Conservation (phyloP, 441 rosid genomes). For the Pelargonium australe region DNA sequence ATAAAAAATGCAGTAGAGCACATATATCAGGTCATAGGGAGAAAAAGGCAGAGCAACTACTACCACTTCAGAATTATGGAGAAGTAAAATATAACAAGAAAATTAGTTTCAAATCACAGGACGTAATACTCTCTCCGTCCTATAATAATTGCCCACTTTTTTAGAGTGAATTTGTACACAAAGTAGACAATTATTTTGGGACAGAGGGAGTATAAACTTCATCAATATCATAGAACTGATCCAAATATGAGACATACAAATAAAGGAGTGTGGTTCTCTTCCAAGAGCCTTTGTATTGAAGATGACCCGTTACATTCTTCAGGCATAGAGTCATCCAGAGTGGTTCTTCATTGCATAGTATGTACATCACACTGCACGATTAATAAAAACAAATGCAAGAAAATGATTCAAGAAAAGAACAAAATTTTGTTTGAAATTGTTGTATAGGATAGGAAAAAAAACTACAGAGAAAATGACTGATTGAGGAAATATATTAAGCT, state of each 20-base stretch:
- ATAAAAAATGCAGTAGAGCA: background rate
- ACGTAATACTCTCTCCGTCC: no score
- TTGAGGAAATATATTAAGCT: background rate
- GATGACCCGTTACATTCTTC: conserved; percentile 39
- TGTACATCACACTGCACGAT: conserved; percentile 66
- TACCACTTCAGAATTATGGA: background rate
- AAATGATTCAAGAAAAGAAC: background rate
- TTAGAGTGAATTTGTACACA: no score
- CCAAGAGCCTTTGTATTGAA: conserved; percentile 83
- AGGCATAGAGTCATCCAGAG: conserved; percentile 83
- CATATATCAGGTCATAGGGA: background rate
- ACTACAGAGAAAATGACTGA: background rate
- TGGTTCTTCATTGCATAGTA: conserved; percentile 85
- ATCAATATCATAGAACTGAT: conserved; percentile 2
- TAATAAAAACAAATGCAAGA: conserved; percentile 1
- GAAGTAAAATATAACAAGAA: background rate
- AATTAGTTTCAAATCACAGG: background rate
- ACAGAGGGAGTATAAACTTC: background rate
- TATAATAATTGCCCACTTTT: no score
- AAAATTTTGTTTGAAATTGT: background rate
- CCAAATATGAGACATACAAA: conserved; percentile 37
- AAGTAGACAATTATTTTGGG: no score
- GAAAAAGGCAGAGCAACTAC: background rate
- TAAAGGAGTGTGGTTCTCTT: conserved; percentile 53
- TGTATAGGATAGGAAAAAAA: background rate